These are phyloP conservation scores for Stropharia rugosoannulata DNA, from an alignment of 768 basidiomycete genomes.

Conservation along the genomic window DNA sequence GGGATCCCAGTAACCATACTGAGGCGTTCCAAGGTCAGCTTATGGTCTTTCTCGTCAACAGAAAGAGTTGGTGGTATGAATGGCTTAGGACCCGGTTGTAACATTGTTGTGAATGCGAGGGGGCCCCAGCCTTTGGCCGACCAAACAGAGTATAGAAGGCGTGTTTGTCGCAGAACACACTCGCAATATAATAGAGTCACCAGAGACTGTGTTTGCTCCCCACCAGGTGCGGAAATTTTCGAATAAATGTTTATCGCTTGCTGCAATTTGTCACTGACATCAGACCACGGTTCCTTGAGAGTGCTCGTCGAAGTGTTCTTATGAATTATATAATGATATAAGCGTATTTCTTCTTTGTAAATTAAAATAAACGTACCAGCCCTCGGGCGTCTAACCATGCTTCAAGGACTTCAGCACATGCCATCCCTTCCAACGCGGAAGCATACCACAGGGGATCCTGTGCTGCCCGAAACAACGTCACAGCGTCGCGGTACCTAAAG, in stretches of 20 bases:
- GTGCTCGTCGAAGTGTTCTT: conserved; percentile 57
- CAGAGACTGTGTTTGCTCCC: conserved; percentile 58
- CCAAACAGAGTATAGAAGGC: conserved; percentile 77
- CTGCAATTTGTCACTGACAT: conserved; percentile 69
- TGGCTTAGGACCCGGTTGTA: conserved; percentile 60
- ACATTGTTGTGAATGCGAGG: conserved; percentile 71
- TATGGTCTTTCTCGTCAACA: conserved; percentile 41
- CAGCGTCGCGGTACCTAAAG: conserved; percentile 81
- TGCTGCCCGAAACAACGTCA: conserved; percentile 69
- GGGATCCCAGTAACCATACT: conserved; percentile 68
- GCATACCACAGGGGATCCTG: conserved; percentile 90
- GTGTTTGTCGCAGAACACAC: conserved; percentile 70
- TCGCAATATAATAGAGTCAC: conserved; percentile 67
- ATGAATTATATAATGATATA: conserved; percentile 5
- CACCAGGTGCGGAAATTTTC: conserved; percentile 52
- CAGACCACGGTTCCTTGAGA: conserved; percentile 71
- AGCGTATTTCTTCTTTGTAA: neutral
- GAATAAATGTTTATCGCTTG: conserved; percentile 67
- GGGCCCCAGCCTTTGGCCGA: conserved; percentile 88
- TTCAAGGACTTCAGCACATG: conserved; percentile 76
- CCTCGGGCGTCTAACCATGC: conserved; percentile 81
- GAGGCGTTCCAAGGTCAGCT: conserved; percentile 61
- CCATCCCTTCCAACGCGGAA: conserved; percentile 81
- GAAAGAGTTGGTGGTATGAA: conserved; percentile 60
- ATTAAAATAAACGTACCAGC: conserved; percentile 45